A percentile compares a stretch with the other conserved stretches of the same genome.
phyloP scores from a whole-genome alignment of 2,329 filamentous ascomycete genomes.

The Didymella pomorum region DNA sequence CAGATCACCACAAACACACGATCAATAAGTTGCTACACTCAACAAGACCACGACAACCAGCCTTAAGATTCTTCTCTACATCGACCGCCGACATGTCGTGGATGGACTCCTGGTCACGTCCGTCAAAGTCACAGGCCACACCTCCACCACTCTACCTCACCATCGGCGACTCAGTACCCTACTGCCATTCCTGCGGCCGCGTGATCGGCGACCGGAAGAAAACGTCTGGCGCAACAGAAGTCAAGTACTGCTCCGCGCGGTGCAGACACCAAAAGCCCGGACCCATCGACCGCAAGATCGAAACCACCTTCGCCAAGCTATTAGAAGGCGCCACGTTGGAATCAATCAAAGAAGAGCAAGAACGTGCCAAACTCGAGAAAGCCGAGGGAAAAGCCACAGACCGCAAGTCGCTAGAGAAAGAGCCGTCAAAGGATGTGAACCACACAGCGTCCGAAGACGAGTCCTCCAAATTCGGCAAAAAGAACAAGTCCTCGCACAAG shows the following conservation, averaged over 20 bases:
- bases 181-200: slow-evolving; percentile 66
- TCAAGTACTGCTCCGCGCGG: slow-evolving; percentile 66
- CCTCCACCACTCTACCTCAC: slow-evolving; percentile 65
- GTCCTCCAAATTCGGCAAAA: slow-evolving; percentile 19
- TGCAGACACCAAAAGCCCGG: slow-evolving; percentile 63
- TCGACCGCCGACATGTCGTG: slow-evolving; percentile 53
- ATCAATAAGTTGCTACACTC: not conserved
- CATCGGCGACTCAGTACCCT: slow-evolving; percentile 58
- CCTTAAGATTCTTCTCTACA: not conserved
- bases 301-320: slow-evolving; percentile 57
- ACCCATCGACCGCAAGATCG: slow-evolving; percentile 61
- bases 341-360: slow-evolving; percentile 33
- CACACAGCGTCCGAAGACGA: slow-evolving; percentile 4
- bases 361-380: not conserved
- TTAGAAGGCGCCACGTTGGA: slow-evolving; percentile 48
- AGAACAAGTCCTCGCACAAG: slow-evolving; percentile 29
- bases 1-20: slow-evolving; percentile 17
- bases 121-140: slow-evolving; percentile 51
- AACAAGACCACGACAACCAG: not conserved
- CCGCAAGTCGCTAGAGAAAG: slow-evolving; percentile 2
- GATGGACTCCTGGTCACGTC: slow-evolving; percentile 60
- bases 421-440: not conserved
- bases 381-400: not conserved
- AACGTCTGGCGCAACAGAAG: slow-evolving; percentile 40
- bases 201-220: slow-evolving; percentile 58